Percentiles rank a stretch among this genome's conserved stretches.
phyloP scores from a whole-genome alignment of 495 filamentous ascomycete species.

The Rhypophila decipiens region DNA sequence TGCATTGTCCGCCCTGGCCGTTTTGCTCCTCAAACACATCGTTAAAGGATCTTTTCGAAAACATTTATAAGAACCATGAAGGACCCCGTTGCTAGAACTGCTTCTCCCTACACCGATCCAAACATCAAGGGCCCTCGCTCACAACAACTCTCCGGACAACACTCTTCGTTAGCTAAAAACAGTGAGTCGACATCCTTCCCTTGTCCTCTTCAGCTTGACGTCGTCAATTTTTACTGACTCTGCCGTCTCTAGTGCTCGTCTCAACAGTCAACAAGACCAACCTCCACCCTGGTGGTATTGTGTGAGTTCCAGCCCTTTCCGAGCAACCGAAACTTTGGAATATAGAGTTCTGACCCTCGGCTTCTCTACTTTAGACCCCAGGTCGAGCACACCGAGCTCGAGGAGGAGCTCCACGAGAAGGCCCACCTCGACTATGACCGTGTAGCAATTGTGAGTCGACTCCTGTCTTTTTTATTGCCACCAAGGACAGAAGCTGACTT shows the following conservation, averaged over 20 bases:
- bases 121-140: constrained; percentile 40
- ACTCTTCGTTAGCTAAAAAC: no score
- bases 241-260: constrained; percentile 50
- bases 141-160: constrained; percentile 25
- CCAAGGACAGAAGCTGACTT: constrained; percentile 16
- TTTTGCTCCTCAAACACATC: no score
- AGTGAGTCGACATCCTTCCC: neutral
- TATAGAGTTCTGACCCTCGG: constrained; percentile 7
- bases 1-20: constrained; percentile 2
- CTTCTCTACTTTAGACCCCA: constrained; percentile 59
- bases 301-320: constrained; percentile 52
- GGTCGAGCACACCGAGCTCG: constrained; percentile 83
- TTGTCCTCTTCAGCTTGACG: neutral
- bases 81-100: constrained; percentile 41
- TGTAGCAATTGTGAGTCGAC: constrained; percentile 73
- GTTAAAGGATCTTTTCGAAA: constrained; percentile 8
- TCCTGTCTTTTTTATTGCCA: no score
- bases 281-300: constrained; percentile 83
- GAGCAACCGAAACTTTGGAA: neutral
- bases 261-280: constrained; percentile 81
- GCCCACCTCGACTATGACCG: constrained; percentile 99
- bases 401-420: constrained; percentile 95
- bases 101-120: constrained; percentile 46
- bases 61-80: constrained; percentile 43
- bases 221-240: constrained; percentile 30